These are phyloP conservation scores for Spongospora subterranea DNA, from an alignment of 208 protist species.

Conservation along the genomic window DNA sequence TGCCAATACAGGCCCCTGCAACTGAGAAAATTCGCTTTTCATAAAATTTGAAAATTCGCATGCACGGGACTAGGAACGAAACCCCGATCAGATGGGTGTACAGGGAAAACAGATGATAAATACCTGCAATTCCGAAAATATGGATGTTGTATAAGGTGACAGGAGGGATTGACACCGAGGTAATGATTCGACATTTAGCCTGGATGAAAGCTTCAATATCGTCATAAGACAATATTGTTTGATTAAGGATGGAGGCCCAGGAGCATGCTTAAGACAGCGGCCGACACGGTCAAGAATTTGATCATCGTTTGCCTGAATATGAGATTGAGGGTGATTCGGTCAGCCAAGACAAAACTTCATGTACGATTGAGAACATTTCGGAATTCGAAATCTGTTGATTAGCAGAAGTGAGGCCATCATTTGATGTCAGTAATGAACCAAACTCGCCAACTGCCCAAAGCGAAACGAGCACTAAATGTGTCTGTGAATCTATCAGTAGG, in stretches of 20 bases:
- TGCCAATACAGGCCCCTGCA: not conserved
- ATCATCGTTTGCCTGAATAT: not conserved
- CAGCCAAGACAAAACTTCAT: not conserved
- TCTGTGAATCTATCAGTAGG: conserved; percentile 72
- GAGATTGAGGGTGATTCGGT: not conserved
- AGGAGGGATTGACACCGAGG: not conserved
- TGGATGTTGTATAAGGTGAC: conserved; percentile 24
- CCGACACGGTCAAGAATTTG: not conserved
- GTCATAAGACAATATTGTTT: conserved; percentile 55
- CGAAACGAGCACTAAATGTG: conserved; percentile 86
- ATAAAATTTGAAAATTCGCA: conserved; percentile 55
- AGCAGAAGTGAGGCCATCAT: conserved; percentile 48
- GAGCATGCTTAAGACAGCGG: not conserved
- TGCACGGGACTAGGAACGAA: not conserved
- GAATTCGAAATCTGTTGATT: conserved; percentile 53
- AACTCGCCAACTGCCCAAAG: conserved; percentile 96
- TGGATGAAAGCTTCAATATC: conserved; percentile 44
- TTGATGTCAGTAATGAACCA: conserved; percentile 82
- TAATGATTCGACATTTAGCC: not conserved
- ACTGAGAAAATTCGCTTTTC: not conserved
- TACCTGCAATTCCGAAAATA: conserved; percentile 50
- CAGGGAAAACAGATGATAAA: not conserved
- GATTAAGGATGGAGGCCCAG: not conserved
- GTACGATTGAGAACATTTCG: not conserved
- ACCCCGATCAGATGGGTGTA: not conserved